phyloP scores from a whole-genome alignment of 176 grass and related monocot genomes.

The Cocos nucifera region DNA sequence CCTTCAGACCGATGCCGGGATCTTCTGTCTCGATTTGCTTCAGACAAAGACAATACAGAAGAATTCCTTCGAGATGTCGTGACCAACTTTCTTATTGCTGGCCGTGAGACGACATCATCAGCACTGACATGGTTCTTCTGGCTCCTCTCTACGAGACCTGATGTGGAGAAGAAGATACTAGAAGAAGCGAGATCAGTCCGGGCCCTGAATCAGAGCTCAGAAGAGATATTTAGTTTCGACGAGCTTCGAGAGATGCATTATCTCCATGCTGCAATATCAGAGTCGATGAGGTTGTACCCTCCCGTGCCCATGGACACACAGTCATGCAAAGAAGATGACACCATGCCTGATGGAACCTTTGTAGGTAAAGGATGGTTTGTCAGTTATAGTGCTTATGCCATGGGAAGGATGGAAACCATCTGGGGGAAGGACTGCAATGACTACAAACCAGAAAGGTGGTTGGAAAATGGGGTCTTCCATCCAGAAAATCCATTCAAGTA shows the following conservation, averaged over 20 bases:
- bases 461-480: slow-evolving; percentile 36
- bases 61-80: slow-evolving; percentile 51
- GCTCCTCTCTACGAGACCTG: slow-evolving; percentile 30
- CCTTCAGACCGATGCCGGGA: slow-evolving; percentile 10
- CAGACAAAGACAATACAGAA: slow-evolving; percentile 21
- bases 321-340: slow-evolving; percentile 34
- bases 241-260: slow-evolving; percentile 55
- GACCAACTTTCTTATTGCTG: slow-evolving; percentile 53
- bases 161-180: slow-evolving; percentile 40
- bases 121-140: slow-evolving; percentile 84
- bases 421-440: slow-evolving; percentile 48
- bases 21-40: slow-evolving; percentile 50
- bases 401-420: slow-evolving; percentile 33
- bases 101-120: slow-evolving; percentile 65
- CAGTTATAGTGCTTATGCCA: slow-evolving; percentile 42
- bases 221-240: slow-evolving; percentile 33
- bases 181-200: slow-evolving; percentile 29
- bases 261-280: slow-evolving; percentile 44
- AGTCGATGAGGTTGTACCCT: slow-evolving; percentile 68
- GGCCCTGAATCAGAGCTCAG: neutral
- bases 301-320: slow-evolving; percentile 41
- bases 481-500: slow-evolving; percentile 53
- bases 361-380: slow-evolving; percentile 41
- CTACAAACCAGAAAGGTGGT: slow-evolving; percentile 59
- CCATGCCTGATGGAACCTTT: slow-evolving; percentile 43